Base-by-base conservation (phyloP, 305 asterid genomes). In the Solanum chacoense region DNA sequence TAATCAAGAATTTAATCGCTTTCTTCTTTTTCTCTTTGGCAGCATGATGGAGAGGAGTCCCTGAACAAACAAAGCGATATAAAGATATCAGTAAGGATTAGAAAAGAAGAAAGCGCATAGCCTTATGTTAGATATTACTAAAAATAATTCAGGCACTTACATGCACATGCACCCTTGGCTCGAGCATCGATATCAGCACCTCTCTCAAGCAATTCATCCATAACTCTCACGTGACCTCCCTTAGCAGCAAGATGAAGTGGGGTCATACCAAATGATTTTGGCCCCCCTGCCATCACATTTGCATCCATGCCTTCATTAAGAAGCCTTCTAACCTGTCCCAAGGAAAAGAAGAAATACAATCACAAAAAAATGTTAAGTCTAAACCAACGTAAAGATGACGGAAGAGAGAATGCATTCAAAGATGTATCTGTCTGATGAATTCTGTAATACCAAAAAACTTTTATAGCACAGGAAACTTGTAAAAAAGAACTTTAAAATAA, bases 171-270 rank as follows among this genome's bases (percentile, higher is more conserved):
- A 84, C 99, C 99, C 94, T 96, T 97, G 8, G 98, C 95, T 73
- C 99, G 96, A 5, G 99, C 99, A 88, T 97, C 99, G 45, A 97
- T 97, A 88, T 97, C 89, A 89, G 98, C 99, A 90, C 98, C 99
- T 55, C 91, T 94, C 89, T 92, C 99, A 35, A 97, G 95, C 93
- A 97, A 89, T 90, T 89, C 94, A 89, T 96, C 98, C 99, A 97
- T 97, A 72, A 97, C 95, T 91, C 93, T 93, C 20, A 94, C 92
- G 87, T 97, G 99, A 37, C 99, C 99, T 83, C 98, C 98, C 90
- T 96, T 95, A 88, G 99, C 98, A 87, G 99, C 99, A 88, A 97
- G 98, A 92, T 97, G 99, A 88, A 97, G 97, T 37, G 99, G 99
- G 90, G 98, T 97, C 90, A 96, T 92, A 55, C 99, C 98, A 50